Conservation (phyloP, 1,139 yeast species). For the Casaregolazyma lundiana region DNA sequence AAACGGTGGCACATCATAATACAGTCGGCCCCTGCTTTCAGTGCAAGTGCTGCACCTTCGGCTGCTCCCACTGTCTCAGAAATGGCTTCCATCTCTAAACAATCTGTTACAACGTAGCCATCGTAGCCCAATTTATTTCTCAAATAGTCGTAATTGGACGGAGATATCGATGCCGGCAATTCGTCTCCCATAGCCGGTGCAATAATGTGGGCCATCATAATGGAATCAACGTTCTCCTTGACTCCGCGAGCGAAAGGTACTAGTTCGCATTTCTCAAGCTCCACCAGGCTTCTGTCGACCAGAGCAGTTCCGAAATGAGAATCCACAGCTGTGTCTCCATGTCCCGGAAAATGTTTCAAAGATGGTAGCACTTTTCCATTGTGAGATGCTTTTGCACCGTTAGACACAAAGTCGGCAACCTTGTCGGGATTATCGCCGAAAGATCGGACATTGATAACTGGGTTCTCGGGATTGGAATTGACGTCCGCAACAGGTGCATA, state of each 20-base stretch:
- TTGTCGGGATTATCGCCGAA: constrained; percentile 55
- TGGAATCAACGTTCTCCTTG: constrained; percentile 46
- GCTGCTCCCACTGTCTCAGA: constrained; percentile 54
- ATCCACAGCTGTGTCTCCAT: constrained; percentile 54
- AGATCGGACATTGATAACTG: constrained; percentile 52
- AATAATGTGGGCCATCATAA: constrained; percentile 56
- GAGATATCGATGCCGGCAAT: constrained; percentile 54
- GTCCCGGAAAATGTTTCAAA: constrained; percentile 61
- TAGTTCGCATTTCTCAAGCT: constrained; percentile 44
- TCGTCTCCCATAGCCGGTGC: constrained; percentile 51
- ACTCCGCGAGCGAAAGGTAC: constrained; percentile 49
- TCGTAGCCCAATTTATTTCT: constrained; percentile 47
- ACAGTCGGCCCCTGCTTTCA: constrained; percentile 57
- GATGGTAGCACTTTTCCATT: constrained; percentile 52
- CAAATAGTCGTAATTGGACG: constrained; percentile 44
- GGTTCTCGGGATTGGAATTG: constrained; percentile 50
- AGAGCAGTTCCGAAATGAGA: constrained; percentile 51
- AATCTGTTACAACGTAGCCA: constrained; percentile 56
- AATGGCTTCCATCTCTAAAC: constrained; percentile 56
- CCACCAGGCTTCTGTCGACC: constrained; percentile 49
- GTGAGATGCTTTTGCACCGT: constrained; percentile 47
- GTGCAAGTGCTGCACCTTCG: constrained; percentile 54
- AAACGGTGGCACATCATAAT: constrained; percentile 54
- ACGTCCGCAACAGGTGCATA: constrained; percentile 59
- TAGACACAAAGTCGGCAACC: constrained; percentile 47